Conservation (phyloP, 129 eudicot species). For the Centaurea solstitialis region DNA sequence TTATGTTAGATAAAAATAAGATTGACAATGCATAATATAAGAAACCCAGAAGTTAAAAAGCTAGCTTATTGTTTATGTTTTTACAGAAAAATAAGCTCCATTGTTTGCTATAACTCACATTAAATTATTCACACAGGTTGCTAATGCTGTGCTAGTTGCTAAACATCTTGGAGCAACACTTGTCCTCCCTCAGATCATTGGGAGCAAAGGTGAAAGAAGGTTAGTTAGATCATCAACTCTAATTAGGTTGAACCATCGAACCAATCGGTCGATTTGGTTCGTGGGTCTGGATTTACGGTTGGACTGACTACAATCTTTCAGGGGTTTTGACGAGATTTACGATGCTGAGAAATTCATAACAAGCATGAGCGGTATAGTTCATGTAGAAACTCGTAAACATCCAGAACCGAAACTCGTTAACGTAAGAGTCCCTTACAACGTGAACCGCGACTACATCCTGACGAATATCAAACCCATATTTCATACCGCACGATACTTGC, state of each 20-base stretch:
- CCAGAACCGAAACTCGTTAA: constrained; percentile 31
- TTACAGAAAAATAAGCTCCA: background rate
- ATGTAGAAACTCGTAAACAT: constrained; percentile 46
- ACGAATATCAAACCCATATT: constrained; percentile 53
- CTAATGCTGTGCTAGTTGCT: constrained; percentile 66
- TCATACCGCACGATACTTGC: constrained; percentile 34
- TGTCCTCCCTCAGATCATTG: constrained; percentile 70
- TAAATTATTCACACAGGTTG: constrained; percentile 47
- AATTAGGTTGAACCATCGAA: background rate
- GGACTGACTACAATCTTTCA: constrained; percentile 31
- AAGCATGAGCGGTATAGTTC: constrained; percentile 60
- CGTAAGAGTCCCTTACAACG: constrained; percentile 61
- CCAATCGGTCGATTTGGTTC: background rate
- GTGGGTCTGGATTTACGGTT: background rate
- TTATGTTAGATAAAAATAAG: background rate
- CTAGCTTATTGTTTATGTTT: background rate
- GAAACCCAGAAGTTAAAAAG: background rate
- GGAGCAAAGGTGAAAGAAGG: constrained; percentile 62
- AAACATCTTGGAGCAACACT: constrained; percentile 74
- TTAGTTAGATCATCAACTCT: constrained; percentile 35
- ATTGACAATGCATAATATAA: background rate
- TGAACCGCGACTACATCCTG: constrained; percentile 45
- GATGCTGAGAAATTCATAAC: constrained; percentile 48
- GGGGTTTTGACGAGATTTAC: constrained; percentile 63
- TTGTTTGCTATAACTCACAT: background rate